Conservation (phyloP, 768 basidiomycete species). For the Lentinula aciculospora region DNA sequence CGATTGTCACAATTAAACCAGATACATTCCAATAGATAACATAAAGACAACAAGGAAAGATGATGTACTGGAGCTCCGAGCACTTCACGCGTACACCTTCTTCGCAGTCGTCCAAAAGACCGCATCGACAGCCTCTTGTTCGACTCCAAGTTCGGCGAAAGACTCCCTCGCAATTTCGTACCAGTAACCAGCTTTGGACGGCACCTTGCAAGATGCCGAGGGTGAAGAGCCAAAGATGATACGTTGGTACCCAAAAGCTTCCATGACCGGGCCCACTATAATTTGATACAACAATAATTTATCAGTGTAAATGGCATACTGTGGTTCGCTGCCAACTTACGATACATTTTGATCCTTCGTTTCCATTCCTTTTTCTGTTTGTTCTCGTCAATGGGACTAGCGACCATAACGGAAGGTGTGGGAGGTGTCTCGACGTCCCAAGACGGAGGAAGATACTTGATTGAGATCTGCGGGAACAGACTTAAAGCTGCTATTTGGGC, state of each 20-base stretch:
- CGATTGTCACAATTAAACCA: too few relatives aligned
- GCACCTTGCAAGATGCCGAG: slow-evolving; percentile 39
- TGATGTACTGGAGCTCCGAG: not conserved
- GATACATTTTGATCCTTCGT: slow-evolving; percentile 78
- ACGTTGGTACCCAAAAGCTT: slow-evolving; percentile 80
- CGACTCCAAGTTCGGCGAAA: slow-evolving; percentile 72
- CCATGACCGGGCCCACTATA: slow-evolving; percentile 73
- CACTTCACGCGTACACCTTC: slow-evolving; percentile 32
- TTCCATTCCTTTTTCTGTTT: slow-evolving; percentile 63
- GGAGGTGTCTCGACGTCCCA: slow-evolving; percentile 58
- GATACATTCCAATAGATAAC: not conserved
- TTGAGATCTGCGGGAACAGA: slow-evolving; percentile 60
- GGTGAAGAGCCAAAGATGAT: slow-evolving; percentile 82
- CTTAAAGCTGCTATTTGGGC: slow-evolving; percentile 68
- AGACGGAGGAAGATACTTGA: slow-evolving; percentile 73
- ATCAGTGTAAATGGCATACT: slow-evolving; percentile 3
- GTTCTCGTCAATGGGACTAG: slow-evolving; percentile 30
- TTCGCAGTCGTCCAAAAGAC: slow-evolving; percentile 57
- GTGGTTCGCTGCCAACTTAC: slow-evolving; percentile 45
- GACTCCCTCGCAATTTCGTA: slow-evolving; percentile 77
- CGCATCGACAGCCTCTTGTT: slow-evolving; percentile 70
- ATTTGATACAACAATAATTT: slow-evolving; percentile 4
- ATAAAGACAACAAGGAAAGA: too few relatives aligned
- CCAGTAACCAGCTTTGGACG: slow-evolving; percentile 62
- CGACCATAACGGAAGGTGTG: slow-evolving; percentile 41